phyloP scores from a whole-genome alignment of 176 grass and related monocot genomes.

The Ananas comosus region DNA sequence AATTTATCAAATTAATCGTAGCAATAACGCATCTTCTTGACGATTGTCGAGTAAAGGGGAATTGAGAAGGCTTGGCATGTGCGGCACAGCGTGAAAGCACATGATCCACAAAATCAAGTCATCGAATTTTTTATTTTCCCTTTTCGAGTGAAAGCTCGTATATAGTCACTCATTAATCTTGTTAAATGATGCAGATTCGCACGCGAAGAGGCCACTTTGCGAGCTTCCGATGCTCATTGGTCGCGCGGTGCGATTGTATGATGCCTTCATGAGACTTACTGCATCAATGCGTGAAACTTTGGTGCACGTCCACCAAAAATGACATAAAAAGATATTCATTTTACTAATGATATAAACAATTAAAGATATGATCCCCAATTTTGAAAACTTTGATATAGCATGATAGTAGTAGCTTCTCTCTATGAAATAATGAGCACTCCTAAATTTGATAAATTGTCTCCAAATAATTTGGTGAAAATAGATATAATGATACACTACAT shows the following conservation, averaged over 20 bases:
- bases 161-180: background rate
- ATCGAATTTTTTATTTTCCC: too few species aligned
- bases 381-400: too few species aligned
- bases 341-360: too few species aligned
- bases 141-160: too few species aligned
- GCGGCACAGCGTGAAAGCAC: background rate
- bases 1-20: background rate
- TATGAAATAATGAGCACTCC: too few species aligned
- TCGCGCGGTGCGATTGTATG: background rate
- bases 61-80: background rate
- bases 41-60: background rate
- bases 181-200: constrained; percentile 4
- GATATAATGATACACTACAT: too few species aligned
- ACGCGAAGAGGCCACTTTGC: background rate
- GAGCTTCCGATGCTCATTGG: background rate
- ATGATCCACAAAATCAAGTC: background rate
- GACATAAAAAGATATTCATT: too few species aligned
- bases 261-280: background rate
- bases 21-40: background rate
- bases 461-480: too few species aligned
- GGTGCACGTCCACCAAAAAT: background rate
- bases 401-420: too few species aligned
- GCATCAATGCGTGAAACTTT: background rate
- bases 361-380: too few species aligned
- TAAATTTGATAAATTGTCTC: too few species aligned